Percentiles rank a stretch among this genome's conserved stretches.
phyloP scores from a whole-genome alignment of 2,329 filamentous ascomycete genomes.

The Aspergillus arachidicola region DNA sequence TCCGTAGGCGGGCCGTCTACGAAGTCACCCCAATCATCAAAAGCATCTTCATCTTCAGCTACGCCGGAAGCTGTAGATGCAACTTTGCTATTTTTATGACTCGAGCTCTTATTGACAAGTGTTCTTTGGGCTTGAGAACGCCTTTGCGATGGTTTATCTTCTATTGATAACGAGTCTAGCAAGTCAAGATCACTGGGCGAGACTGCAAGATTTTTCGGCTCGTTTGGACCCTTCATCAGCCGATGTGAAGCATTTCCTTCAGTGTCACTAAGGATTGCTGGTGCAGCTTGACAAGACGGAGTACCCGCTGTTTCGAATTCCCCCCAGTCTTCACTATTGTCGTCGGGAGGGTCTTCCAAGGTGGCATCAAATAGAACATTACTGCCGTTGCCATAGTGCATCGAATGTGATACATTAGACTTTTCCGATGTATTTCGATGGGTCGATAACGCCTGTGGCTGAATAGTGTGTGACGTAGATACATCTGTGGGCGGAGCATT shows the following conservation, averaged over 20 bases:
- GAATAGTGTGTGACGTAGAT: constrained; percentile 3
- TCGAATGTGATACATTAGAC: constrained; percentile 14
- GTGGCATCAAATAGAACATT: constrained; percentile 68
- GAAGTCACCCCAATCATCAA: constrained; percentile 56
- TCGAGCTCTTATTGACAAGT: constrained; percentile 1
- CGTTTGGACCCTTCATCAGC: neutral
- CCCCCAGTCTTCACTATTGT: constrained; percentile 48
- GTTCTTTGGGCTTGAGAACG: constrained; percentile 2
- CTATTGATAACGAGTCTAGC: constrained; percentile 33
- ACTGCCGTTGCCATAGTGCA: constrained; percentile 29
- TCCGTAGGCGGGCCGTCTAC: constrained; percentile 39
- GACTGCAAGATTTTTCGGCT: constrained; percentile 1
- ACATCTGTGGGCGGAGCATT: constrained; percentile 14
- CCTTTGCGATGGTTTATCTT: constrained; percentile 23
- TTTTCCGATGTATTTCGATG: constrained; percentile 19
- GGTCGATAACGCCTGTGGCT: constrained; percentile 1
- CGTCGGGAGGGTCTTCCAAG: constrained; percentile 29
- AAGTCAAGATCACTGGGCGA: constrained; percentile 24
- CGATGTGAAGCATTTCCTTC: neutral
- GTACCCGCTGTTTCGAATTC: constrained; percentile 45
- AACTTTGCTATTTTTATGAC: constrained; percentile 20
- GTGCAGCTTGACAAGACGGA: constrained; percentile 11
- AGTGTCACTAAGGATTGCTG: constrained; percentile 3
- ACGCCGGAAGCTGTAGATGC: constrained; percentile 13
- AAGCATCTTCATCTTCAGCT: constrained; percentile 20